These are phyloP conservation scores for Calonectria pseudoreteaudii DNA, from an alignment of 2,329 filamentous ascomycete species.

Conservation along the genomic window DNA sequence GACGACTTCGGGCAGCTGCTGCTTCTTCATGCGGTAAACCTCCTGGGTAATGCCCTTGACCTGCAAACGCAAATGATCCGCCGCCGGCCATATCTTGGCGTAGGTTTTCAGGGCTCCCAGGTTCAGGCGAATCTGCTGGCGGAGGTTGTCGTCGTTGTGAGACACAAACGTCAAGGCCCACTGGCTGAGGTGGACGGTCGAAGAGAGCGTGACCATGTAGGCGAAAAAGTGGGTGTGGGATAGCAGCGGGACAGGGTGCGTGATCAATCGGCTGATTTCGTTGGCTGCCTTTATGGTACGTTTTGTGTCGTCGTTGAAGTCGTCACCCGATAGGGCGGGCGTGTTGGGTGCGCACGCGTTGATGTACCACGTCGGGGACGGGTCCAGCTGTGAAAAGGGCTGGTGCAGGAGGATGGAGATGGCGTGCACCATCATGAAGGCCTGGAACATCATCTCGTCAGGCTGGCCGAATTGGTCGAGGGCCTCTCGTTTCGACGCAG, in stretches of 20 bases:
- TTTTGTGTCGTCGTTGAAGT: slow-evolving; percentile 77
- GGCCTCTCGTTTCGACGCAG: slow-evolving; percentile 76
- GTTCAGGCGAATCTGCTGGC: slow-evolving; percentile 81
- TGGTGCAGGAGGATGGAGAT: slow-evolving; percentile 82
- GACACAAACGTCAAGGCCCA: slow-evolving; percentile 75
- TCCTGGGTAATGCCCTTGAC: slow-evolving; percentile 82
- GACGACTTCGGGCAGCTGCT: slow-evolving; percentile 46
- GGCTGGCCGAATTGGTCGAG: slow-evolving; percentile 76
- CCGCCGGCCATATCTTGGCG: slow-evolving; percentile 77
- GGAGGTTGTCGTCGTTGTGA: slow-evolving; percentile 73
- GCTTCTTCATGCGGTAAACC: slow-evolving; percentile 71
- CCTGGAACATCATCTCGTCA: slow-evolving; percentile 93
- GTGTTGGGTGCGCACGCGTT: slow-evolving; percentile 76
- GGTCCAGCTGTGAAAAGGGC: slow-evolving; percentile 80
- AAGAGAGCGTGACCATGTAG: slow-evolving; percentile 81
- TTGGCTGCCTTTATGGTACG: slow-evolving; percentile 85
- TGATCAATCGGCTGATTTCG: slow-evolving; percentile 79
- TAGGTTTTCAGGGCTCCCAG: slow-evolving; percentile 80
- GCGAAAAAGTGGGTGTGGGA: slow-evolving; percentile 87
- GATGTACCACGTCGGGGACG: slow-evolving; percentile 66
- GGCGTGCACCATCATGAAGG: slow-evolving; percentile 78
- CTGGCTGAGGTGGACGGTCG: slow-evolving; percentile 83
- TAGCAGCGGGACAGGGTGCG: slow-evolving; percentile 76
- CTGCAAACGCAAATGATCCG: slow-evolving; percentile 75
- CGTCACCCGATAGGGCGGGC: slow-evolving; percentile 59